Base-by-base conservation (phyloP, 148 eudicot genomes). In the Camellia sinensis region DNA sequence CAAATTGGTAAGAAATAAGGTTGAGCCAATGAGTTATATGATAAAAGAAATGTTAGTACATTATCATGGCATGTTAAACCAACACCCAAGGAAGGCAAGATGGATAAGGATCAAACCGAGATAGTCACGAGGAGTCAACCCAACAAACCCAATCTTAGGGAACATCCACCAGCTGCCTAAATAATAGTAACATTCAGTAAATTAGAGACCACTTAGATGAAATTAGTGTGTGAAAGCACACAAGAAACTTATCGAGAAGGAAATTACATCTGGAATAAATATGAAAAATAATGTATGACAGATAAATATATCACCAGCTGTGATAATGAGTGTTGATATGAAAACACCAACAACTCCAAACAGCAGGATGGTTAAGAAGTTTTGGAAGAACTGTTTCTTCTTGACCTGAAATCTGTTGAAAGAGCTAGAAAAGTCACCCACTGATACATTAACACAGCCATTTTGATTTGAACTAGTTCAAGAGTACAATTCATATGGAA, bases 341-440 rank as follows among this genome's bases (percentile, higher is more conserved):
- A 96, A 90, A 48, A 93, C 98, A 67, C 98, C 98, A 73, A 91
- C 15, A 19, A 96, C 89, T 53, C 99, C 99, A 77, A 96, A 93
- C 63, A 93, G 82, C 95, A 96, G 87, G 78, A 96, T 96, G 7
- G 99, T 89, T 44, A 93, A 85, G 85, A 96, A 96, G 84, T 96
- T 96, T 63, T 92, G 97, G 85, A 96, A 96, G 91, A 96, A 96
- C 71, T 92, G 97, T 79, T 96, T 96, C 91, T 96, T 96, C 91
- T 96, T 96, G 46, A 93, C 99, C 83, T 96, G 95, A 86, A 93
- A 96, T 79, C 99, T 96, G 86, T 73, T 56, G 19, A 80, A 77
- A 68, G 15, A 19, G 56, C 22, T 68, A 43, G 41, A 76, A 19
- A 45, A 45, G 67, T 69, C 11, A 45, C 44, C 46, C 12, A 3